Percentiles rank a stretch among this genome's conserved stretches.
phyloP scores from a whole-genome alignment of 2,329 filamentous ascomycete genomes.

The Blastomyces silverae region DNA sequence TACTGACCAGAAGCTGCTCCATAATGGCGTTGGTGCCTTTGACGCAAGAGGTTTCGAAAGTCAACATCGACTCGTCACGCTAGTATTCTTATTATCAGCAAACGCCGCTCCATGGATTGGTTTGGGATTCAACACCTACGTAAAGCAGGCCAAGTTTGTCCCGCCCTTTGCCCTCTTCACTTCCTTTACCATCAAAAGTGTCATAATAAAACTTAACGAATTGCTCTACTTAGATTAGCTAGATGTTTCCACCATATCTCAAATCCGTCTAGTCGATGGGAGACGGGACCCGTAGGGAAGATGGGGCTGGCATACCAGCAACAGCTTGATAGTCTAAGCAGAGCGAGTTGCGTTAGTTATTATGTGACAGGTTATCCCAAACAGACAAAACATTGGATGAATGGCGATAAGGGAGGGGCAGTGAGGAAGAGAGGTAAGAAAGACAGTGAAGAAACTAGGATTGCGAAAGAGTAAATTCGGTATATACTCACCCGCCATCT shows the following conservation, averaged over 20 bases:
- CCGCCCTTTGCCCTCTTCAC: slow-evolving; percentile 45
- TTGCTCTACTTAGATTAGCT: slow-evolving; percentile 59
- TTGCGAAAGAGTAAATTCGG: background rate
- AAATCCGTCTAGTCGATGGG: background rate
- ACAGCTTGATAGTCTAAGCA: slow-evolving; percentile 34
- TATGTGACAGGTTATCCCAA: background rate
- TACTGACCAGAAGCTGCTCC: slow-evolving; percentile 71
- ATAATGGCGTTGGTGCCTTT: slow-evolving; percentile 61
- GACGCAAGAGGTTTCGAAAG: slow-evolving; percentile 68
- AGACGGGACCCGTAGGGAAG: background rate
- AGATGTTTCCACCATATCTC: background rate
- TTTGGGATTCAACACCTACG: slow-evolving; percentile 45
- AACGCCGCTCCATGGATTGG: slow-evolving; percentile 9
- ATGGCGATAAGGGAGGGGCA: background rate
- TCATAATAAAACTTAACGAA: slow-evolving; percentile 90
- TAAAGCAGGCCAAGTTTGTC: slow-evolving; percentile 63
- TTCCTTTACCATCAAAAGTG: slow-evolving; percentile 59
- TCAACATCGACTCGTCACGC: slow-evolving; percentile 83
- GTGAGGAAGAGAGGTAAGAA: too few relatives aligned
- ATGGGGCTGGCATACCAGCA: slow-evolving; percentile 33
- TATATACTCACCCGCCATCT: slow-evolving; percentile 19
- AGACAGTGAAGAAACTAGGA: background rate
- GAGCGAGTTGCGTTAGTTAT: slow-evolving; percentile 5
- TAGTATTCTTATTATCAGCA: slow-evolving; percentile 34
- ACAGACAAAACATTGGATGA: background rate